These are phyloP conservation scores for Phaeosphaeriaceae sp. DNA, from an alignment of 2,329 filamentous ascomycete genomes.

Conservation along the genomic window DNA sequence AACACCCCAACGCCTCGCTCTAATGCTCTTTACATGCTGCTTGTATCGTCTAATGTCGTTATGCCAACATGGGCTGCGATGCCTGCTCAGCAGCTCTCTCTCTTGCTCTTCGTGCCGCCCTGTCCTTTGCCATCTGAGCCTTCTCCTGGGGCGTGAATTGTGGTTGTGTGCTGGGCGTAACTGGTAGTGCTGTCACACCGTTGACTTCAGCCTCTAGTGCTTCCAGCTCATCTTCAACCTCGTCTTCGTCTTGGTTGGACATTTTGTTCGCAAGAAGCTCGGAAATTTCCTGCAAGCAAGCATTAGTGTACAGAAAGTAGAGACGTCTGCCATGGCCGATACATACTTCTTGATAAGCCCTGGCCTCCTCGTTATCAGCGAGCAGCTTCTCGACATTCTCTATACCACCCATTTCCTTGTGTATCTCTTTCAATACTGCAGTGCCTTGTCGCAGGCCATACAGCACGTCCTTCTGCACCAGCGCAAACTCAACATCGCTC, in stretches of 20 bases:
- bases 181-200: constrained; percentile 47
- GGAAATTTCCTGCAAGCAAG: constrained; percentile 76
- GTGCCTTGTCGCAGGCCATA: constrained; percentile 94
- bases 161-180: constrained; percentile 45
- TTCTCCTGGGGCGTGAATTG: constrained; percentile 39
- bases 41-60: constrained; percentile 12
- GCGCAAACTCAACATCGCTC: constrained; percentile 88
- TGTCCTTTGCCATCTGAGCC: constrained; percentile 39
- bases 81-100: constrained; percentile 41
- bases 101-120: constrained; percentile 39
- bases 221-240: constrained; percentile 94
- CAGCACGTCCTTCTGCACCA: constrained; percentile 95
- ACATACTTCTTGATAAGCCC: constrained; percentile 84
- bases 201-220: constrained; percentile 73
- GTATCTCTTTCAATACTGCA: constrained; percentile 85
- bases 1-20: constrained; percentile 43
- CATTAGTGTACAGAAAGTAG: constrained; percentile 4
- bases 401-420: constrained; percentile 93
- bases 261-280: constrained; percentile 88
- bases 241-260: constrained; percentile 94
- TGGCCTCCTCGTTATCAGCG: constrained; percentile 88
- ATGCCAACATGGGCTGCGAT: constrained; percentile 48
- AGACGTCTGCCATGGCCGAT: background rate
- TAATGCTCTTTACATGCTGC: constrained; percentile 29
- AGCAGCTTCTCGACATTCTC: constrained; percentile 94